A percentile compares a stretch with the other conserved stretches of the same genome.
phyloP scores from a whole-genome alignment of 495 filamentous ascomycete genomes.

The Chaetomium tenue region DNA sequence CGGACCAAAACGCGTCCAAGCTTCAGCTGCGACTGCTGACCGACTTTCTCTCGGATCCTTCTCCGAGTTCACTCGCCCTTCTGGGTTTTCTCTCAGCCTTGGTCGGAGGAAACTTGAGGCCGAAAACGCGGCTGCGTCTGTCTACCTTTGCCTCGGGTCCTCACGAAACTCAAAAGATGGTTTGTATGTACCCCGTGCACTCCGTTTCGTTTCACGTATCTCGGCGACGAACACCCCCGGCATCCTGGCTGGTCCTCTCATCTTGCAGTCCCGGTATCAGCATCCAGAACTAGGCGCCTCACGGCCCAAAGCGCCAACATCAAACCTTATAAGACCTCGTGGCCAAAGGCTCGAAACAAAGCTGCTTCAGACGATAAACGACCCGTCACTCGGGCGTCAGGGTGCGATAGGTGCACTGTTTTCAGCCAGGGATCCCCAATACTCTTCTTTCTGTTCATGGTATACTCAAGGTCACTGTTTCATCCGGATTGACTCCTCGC shows the following conservation, averaged over 20 bases:
- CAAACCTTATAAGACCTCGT: neutral
- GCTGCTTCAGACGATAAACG: constrained; percentile 10
- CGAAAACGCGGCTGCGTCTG: neutral
- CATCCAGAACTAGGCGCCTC: neutral
- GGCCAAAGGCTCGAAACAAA: constrained; percentile 9
- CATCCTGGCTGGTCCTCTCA: neutral
- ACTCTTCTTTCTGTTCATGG: neutral
- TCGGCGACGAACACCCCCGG: neutral
- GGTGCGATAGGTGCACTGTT: neutral
- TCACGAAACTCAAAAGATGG: neutral
- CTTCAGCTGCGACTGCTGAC: constrained; percentile 9
- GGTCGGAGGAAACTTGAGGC: neutral
- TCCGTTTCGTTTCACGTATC: constrained; percentile 7
- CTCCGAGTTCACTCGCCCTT: neutral
- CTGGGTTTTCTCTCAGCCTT: neutral
- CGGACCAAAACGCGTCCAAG: neutral
- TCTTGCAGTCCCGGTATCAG: neutral
- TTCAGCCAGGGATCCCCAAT: neutral
- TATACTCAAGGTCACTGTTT: neutral
- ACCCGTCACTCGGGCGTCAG: neutral
- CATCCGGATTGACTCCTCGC: constrained; percentile 3
- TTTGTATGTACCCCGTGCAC: neutral
- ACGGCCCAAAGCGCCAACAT: neutral
- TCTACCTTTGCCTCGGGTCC: neutral
- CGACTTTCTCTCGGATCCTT: neutral